Evolutionary conservation across 768 basidiomycete genomes (phyloP).

Genomic region (Rubroboletus satanas): DNA sequence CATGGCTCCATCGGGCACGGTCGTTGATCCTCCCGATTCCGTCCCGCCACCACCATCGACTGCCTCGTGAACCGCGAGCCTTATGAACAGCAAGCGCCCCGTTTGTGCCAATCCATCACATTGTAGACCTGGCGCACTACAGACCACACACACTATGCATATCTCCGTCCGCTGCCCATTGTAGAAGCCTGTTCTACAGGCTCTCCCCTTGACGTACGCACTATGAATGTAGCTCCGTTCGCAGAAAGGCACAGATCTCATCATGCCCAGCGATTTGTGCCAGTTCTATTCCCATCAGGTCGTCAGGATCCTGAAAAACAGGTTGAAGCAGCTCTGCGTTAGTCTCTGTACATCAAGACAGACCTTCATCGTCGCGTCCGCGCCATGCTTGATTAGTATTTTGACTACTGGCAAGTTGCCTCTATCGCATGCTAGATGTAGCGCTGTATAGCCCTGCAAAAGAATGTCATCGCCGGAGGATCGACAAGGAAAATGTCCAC

Average conservation of each 20-base stretch:
- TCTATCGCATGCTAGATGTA: constrained; percentile 85
- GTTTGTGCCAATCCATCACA: background rate
- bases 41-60: background rate
- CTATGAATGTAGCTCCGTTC: constrained; percentile 12
- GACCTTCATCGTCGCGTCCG: constrained; percentile 63
- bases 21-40: background rate
- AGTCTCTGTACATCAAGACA: background rate
- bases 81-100: background rate
- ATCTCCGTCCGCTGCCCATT: background rate
- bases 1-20: background rate
- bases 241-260: constrained; percentile 42
- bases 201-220: constrained; percentile 4
- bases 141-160: background rate
- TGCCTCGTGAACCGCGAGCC: constrained; percentile 6
- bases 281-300: constrained; percentile 54
- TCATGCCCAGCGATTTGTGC: constrained; percentile 56
- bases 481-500: constrained; percentile 3
- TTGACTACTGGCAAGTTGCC: constrained; percentile 58
- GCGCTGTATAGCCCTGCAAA: constrained; percentile 76
- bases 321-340: constrained; percentile 1
- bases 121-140: background rate
- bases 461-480: constrained; percentile 1
- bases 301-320: constrained; percentile 59
- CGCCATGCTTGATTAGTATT: constrained; percentile 60
- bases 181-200: constrained; percentile 6